Percentiles rank a stretch among this genome's conserved stretches.
These are phyloP conservation scores for Thymus quinquecostatus DNA, from an alignment of 257 asterid species.

Conservation along the genomic window DNA sequence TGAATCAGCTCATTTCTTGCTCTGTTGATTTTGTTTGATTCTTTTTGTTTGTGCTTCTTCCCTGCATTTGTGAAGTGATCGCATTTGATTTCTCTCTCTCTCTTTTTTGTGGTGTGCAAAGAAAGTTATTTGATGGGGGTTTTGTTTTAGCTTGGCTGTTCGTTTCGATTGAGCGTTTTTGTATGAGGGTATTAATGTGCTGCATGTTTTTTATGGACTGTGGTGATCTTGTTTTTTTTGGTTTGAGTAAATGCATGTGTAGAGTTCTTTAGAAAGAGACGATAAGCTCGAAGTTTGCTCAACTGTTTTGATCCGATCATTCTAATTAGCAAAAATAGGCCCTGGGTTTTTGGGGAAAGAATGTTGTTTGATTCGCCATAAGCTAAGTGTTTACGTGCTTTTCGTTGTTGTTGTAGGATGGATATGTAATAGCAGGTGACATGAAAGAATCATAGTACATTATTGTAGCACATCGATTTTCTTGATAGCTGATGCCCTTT, in stretches of 20 bases:
- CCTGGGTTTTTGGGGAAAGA: not conserved
- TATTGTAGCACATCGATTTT: constrained; percentile 5
- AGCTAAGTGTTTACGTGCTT: not conserved
- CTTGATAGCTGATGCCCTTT: not conserved
- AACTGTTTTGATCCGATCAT: constrained; percentile 25
- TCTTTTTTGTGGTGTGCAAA: not conserved
- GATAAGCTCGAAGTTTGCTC: not conserved
- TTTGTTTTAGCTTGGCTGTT: constrained; percentile 3
- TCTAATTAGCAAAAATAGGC: constrained; percentile 7
- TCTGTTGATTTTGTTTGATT: not conserved
- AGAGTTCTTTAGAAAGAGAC: not conserved
- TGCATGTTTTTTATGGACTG: constrained; percentile 16
- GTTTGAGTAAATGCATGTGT: constrained; percentile 21
- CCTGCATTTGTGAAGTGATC: constrained; percentile 27
- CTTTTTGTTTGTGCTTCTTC: not conserved
- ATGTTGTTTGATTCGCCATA: not conserved
- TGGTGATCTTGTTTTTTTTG: constrained; percentile 9
- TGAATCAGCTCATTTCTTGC: not conserved
- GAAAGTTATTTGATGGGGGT: not conserved
- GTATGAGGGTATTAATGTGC: not conserved
- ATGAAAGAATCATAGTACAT: not conserved
- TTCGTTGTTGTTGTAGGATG: not conserved
- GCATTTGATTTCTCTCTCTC: not conserved
- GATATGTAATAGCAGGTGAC: not conserved
- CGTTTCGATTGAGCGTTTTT: not conserved